A percentile compares a stretch with the other conserved stretches of the same genome.
phyloP scores from a whole-genome alignment of 352 stramenopile species.

The Pythium angustatum region DNA sequence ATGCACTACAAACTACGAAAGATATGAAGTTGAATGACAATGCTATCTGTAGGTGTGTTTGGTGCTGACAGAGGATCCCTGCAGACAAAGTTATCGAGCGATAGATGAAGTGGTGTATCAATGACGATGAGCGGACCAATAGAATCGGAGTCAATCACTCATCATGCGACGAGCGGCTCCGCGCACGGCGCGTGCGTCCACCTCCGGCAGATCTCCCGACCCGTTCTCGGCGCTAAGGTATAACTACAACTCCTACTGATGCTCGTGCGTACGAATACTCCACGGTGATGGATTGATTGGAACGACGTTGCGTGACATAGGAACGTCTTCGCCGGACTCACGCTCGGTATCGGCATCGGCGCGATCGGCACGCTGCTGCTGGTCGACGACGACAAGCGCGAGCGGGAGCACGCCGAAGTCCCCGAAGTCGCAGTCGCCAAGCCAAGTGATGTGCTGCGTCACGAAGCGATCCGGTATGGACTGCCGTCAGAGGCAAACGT shows the following conservation, averaged over 20 bases:
- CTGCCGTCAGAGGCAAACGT: slow-evolving; percentile 69
- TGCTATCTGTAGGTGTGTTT: no score
- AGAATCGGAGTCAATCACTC: no score
- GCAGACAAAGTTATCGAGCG: no score
- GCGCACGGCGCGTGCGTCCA: slow-evolving; percentile 7
- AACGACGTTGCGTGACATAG: not conserved
- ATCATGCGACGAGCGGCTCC: slow-evolving; percentile 20
- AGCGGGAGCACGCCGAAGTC: not conserved
- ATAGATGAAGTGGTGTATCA: no score
- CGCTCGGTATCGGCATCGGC: slow-evolving; percentile 19
- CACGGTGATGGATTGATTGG: not conserved
- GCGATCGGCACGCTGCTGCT: slow-evolving; percentile 21
- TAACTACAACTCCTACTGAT: no score
- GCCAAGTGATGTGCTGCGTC: slow-evolving; percentile 30
- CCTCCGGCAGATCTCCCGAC: not conserved
- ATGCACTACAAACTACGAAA: no score
- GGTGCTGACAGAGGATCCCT: no score
- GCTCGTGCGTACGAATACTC: not conserved
- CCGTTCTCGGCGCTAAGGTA: slow-evolving; percentile 9
- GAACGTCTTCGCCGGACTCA: slow-evolving; percentile 20
- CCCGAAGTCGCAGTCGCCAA: slow-evolving; percentile 12
- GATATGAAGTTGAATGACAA: no score
- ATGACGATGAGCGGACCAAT: no score
- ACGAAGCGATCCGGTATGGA: slow-evolving; percentile 77
- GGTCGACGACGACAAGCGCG: slow-evolving; percentile 7